Evolutionary conservation across 1,284 basidiomycete species (phyloP).

Genomic region (Athelia sp.): DNA sequence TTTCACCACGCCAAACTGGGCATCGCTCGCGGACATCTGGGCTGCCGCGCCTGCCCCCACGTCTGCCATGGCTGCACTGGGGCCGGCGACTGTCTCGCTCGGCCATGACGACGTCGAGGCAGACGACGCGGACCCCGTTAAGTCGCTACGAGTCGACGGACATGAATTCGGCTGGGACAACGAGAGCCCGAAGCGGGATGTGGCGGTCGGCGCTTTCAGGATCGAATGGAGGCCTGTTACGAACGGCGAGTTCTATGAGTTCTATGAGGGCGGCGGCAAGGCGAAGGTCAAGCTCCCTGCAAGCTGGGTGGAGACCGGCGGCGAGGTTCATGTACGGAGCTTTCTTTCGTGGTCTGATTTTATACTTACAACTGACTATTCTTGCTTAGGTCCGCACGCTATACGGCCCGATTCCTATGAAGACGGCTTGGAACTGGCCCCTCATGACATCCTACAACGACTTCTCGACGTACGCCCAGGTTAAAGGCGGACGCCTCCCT

Average conservation of each 20-base stretch:
- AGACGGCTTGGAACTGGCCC: constrained; percentile 82
- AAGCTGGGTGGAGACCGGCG: constrained; percentile 60
- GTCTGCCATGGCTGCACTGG: constrained; percentile 48
- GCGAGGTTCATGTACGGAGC: constrained; percentile 40
- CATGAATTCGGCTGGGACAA: constrained; percentile 97
- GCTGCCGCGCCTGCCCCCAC: constrained; percentile 39
- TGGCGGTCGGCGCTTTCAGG: constrained; percentile 58
- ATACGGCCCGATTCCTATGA: constrained; percentile 81
- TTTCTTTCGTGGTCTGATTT: not conserved
- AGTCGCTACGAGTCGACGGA: constrained; percentile 30
- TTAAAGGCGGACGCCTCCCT: constrained; percentile 87
- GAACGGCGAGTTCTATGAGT: constrained; percentile 73
- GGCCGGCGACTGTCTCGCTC: constrained; percentile 56
- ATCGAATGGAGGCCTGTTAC: constrained; percentile 84
- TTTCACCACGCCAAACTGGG: constrained; percentile 76
- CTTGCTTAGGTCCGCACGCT: constrained; percentile 72
- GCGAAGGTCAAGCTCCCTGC: constrained; percentile 50
- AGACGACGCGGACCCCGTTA: constrained; percentile 46
- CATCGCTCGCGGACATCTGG: constrained; percentile 65
- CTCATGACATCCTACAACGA: constrained; percentile 78
- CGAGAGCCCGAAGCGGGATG: constrained; percentile 69
- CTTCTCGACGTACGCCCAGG: constrained; percentile 74
- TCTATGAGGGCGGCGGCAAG: constrained; percentile 38
- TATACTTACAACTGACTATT: not conserved
- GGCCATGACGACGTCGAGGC: constrained; percentile 86